phyloP scores from a whole-genome alignment of 306 rosid species.

The Sechiopsis laciniata region DNA sequence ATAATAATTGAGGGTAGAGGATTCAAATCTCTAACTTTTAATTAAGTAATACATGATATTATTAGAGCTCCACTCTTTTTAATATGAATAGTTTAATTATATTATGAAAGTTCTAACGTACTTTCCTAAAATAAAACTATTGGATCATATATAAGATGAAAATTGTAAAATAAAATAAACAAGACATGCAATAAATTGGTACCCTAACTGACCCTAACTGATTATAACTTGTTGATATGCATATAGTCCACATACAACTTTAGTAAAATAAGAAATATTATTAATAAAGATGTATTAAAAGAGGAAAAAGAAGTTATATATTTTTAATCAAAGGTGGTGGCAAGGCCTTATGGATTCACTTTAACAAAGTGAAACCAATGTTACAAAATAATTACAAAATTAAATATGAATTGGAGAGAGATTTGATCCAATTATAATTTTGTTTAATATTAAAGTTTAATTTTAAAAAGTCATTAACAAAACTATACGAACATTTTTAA shows the following conservation, averaged over 20 bases:
- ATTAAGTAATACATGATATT: too few species aligned
- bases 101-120: too few species aligned
- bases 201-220: not conserved
- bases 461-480: too few species aligned
- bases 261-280: not conserved
- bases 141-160: too few species aligned
- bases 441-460: not conserved
- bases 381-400: not conserved
- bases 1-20: too few species aligned
- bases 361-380: conserved; percentile 51
- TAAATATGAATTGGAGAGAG: not conserved
- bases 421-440: not conserved
- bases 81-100: too few species aligned
- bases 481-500: too few species aligned
- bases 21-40: too few species aligned
- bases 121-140: too few species aligned
- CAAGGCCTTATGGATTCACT: conserved; percentile 39
- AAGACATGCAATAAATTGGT: too few species aligned
- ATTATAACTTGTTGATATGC: not conserved
- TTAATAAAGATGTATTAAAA: not conserved
- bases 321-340: conserved; percentile 30
- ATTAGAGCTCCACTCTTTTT: too few species aligned
- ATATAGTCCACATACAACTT: not conserved
- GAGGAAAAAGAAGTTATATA: conserved; percentile 23
- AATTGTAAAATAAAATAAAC: too few species aligned